These are phyloP conservation scores for Gigaspora rosea DNA, from an alignment of 192 early-diverging fungal species.

Conservation along the genomic window DNA sequence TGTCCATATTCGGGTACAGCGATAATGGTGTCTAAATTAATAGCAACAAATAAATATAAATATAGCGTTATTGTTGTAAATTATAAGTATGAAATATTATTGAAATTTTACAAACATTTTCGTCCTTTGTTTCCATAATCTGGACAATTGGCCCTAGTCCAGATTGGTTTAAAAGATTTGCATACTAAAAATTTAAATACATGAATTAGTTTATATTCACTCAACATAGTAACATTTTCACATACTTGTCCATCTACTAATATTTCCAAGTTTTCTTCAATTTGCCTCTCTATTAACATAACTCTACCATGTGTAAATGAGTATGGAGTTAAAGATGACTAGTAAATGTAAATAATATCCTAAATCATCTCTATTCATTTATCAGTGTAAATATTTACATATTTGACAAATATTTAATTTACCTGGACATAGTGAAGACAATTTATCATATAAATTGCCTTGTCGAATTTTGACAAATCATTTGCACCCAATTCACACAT, in stretches of 20 bases:
- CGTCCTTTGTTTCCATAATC: conserved; percentile 56
- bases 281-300: conserved; percentile 58
- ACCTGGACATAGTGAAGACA: conserved; percentile 76
- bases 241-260: conserved; percentile 69
- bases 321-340: conserved; percentile 68
- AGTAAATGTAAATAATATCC: background rate
- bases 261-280: conserved; percentile 62
- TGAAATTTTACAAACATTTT: conserved; percentile 43
- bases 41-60: background rate
- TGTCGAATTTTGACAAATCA: conserved; percentile 56
- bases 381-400: background rate
- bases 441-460: conserved; percentile 75
- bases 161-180: conserved; percentile 62
- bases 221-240: background rate
- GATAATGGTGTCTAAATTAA: conserved; percentile 58
- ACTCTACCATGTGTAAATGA: conserved; percentile 61
- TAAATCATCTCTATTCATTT: background rate
- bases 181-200: conserved; percentile 46
- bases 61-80: conserved; percentile 25
- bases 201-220: background rate
- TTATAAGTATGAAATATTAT: conserved; percentile 30
- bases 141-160: conserved; percentile 57
- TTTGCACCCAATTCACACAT: conserved; percentile 64
- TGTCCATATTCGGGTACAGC: conserved; percentile 52
- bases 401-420: conserved; percentile 10